Evolutionary conservation across 495 filamentous ascomycete species (phyloP), one percentile per base, ranked within the genome.

Genomic region (Tuber umbilicatum): DNA sequence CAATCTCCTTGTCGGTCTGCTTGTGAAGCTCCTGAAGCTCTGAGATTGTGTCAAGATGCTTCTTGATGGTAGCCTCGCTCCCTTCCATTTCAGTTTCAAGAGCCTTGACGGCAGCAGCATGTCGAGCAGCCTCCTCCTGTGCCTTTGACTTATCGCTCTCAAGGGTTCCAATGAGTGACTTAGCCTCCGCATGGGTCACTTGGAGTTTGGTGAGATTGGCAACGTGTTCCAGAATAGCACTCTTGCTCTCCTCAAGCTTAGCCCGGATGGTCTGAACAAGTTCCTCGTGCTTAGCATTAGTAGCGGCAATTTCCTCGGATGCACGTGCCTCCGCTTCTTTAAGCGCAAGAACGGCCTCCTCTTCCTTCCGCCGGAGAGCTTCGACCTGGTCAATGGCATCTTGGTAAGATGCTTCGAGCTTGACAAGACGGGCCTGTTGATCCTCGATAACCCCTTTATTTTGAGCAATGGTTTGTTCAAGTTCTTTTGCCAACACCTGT

Each of bases 71-170:
- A 85, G 90, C 90, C 85, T 91, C 89, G 82, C 92, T 88, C 78
- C 92, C 85, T 50, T 89, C 86, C n/a, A 89, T 86, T 79, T 93
- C 86, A 77, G 94, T 90, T 70, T 90, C 89, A 71, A 89, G 81
- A 70, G 92, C 88, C 23, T 88, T 87, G 75, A 87, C 86, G 68
- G 89, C 85, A 37, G 87, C 87, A 23, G 88, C 84, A 74, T 86
- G 86, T 84, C 90, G 86, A 60, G 70, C 72, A 73, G 76, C 72
- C 73, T 74, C 80, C 39, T 74, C 73, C 72, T 69, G 70, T 45
- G 91, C 90, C 75, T 90, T 90, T 7, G 86, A 82, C 69, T 94
- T 89, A 27, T 96, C 91, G 43, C 86, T 85, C 81, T 93, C 87
- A 64, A 97, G 85, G 21, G 86, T 76, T 70, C 87, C 84, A 78